phyloP scores from a whole-genome alignment of 2,329 filamentous ascomycete genomes.

The Rugonectria rugulosa region DNA sequence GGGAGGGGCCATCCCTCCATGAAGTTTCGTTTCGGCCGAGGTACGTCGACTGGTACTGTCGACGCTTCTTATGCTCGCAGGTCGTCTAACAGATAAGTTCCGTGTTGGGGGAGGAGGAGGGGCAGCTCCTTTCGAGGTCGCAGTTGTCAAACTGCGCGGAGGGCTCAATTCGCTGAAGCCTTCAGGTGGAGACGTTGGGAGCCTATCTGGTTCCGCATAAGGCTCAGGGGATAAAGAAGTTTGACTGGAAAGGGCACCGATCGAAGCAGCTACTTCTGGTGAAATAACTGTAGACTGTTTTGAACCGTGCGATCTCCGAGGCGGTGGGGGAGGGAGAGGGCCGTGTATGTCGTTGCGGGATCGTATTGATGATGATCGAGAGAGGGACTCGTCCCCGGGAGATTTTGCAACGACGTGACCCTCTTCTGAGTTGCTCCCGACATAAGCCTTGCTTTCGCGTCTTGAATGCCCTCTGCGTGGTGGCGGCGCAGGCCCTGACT shows the following conservation, averaged over 20 bases:
- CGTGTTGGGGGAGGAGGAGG: conserved; percentile 57
- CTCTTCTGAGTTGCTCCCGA: conserved; percentile 27
- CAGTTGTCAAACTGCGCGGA: conserved; percentile 24
- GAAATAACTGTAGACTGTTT: conserved; percentile 38
- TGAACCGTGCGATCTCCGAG: conserved; percentile 55
- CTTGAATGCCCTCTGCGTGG: conserved; percentile 57
- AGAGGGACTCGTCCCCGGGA: conserved; percentile 49
- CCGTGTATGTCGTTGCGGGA: conserved; percentile 53
- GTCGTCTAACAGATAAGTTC: conserved; percentile 53
- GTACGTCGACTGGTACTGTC: conserved; percentile 45
- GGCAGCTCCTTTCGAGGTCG: conserved; percentile 32
- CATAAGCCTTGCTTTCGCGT: conserved; percentile 51
- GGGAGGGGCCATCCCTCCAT: conserved; percentile 43
- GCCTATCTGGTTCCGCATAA: conserved; percentile 28
- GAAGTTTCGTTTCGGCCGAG: conserved; percentile 39
- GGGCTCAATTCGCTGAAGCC: conserved; percentile 19
- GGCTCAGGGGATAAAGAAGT: conserved; percentile 29
- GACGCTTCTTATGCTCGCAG: conserved; percentile 51
- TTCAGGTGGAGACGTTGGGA: conserved; percentile 14
- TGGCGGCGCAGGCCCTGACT: conserved; percentile 58
- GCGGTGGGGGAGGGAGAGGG: conserved; percentile 64
- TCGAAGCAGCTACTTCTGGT: conserved; percentile 39
- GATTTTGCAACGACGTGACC: conserved; percentile 12
- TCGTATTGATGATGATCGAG: conserved; percentile 58
- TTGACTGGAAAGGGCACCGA: conserved; percentile 43